Conservation (phyloP, 2,329 filamentous ascomycete species). For the Aspergillus caelatus region DNA sequence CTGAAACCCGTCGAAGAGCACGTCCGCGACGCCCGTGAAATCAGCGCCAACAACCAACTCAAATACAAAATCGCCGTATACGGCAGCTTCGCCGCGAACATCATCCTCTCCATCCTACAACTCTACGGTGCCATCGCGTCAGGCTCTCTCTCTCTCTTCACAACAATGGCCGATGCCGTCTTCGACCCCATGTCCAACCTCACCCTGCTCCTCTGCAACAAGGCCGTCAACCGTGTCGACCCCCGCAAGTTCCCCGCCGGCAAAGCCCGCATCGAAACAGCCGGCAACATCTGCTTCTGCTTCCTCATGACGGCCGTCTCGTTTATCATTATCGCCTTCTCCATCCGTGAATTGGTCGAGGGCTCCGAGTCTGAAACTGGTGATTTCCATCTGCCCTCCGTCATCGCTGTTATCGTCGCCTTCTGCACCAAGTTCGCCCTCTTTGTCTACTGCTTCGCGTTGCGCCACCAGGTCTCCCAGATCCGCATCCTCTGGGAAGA, state of each 20-base stretch:
- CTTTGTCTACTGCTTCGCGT: conserved; percentile 89
- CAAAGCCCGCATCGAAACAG: conserved; percentile 91
- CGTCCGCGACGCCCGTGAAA: conserved; percentile 75
- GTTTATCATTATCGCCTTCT: conserved; percentile 88
- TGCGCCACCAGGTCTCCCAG: conserved; percentile 89
- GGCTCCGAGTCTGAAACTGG: conserved; percentile 56
- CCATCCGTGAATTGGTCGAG: conserved; percentile 67
- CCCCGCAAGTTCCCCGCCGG: conserved; percentile 84
- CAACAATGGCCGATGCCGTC: conserved; percentile 92
- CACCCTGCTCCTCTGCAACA: conserved; percentile 81
- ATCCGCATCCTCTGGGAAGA: conserved; percentile 94
- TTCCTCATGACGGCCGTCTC: conserved; percentile 95
- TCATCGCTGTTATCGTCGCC: conserved; percentile 81
- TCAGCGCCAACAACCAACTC: conserved; percentile 78
- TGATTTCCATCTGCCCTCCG: conserved; percentile 75
- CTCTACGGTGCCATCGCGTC: conserved; percentile 86
- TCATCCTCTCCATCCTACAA: conserved; percentile 77
- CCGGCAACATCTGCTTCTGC: conserved; percentile 94
- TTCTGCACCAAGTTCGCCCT: conserved; percentile 81
- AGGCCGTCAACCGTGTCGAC: conserved; percentile 86
- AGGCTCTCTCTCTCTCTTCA: conserved; percentile 91
- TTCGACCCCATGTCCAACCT: conserved; percentile 92
- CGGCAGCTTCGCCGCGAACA: conserved; percentile 75
- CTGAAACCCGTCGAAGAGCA: conserved; percentile 94
- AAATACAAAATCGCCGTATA: conserved; percentile 63